Percentiles rank a stretch among this genome's conserved stretches.
Conservation (phyloP, 2,329 filamentous ascomycete species). For the Fusarium beomiforme region DNA sequence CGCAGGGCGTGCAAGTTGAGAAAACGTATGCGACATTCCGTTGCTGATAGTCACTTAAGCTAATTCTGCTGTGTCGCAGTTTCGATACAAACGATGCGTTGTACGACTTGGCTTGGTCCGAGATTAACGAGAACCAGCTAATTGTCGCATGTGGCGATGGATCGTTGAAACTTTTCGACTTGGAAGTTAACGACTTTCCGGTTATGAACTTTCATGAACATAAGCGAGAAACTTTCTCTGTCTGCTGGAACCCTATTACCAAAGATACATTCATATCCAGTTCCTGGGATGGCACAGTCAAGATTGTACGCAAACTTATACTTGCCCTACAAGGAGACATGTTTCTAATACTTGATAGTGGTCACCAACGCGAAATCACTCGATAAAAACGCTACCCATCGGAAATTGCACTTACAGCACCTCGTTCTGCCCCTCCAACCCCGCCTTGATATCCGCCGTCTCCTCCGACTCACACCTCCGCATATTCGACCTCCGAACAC, state of each 20-base stretch:
- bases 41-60: background rate
- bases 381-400: conserved; percentile 86
- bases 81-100: conserved; percentile 98
- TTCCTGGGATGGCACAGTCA: conserved; percentile 96
- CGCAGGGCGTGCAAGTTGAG: conserved; percentile 83
- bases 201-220: conserved; percentile 94
- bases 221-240: conserved; percentile 90
- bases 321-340: background rate
- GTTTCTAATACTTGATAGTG: conserved; percentile 62
- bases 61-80: conserved; percentile 53
- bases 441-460: conserved; percentile 85
- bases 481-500: conserved; percentile 90
- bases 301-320: conserved; percentile 66
- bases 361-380: conserved; percentile 80
- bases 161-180: conserved; percentile 93
- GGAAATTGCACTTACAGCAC: conserved; percentile 95
- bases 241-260: conserved; percentile 89
- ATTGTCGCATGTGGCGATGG: conserved; percentile 92
- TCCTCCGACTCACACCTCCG: conserved; percentile 89
- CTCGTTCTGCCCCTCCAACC: conserved; percentile 89
- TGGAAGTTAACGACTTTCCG: conserved; percentile 82
- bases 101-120: conserved; percentile 95
- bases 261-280: conserved; percentile 92
- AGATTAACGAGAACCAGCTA: conserved; percentile 95
- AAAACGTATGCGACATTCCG: conserved; percentile 71